Percentiles rank a stretch among this genome's conserved stretches.
phyloP scores from a whole-genome alignment of 441 rosid genomes.

The Corymbia citriodora region DNA sequence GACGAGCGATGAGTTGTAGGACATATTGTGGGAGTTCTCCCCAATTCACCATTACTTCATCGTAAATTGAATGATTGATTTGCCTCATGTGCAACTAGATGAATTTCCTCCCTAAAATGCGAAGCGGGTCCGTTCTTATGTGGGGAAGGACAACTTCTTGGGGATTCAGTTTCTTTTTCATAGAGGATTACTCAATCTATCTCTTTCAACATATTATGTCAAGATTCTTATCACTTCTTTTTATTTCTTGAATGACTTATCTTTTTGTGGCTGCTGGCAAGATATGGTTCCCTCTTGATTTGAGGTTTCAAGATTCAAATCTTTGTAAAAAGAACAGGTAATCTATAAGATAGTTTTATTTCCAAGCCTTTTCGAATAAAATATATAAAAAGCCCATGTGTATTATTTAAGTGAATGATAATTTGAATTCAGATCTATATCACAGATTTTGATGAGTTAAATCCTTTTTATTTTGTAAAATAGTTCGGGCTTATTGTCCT shows the following conservation, averaged over 20 bases:
- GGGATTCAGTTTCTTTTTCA: too few relatives aligned
- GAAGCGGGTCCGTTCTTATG: not conserved
- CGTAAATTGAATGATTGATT: not conserved
- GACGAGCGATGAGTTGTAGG: not conserved
- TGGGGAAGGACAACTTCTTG: too few relatives aligned
- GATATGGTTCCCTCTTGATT: not conserved
- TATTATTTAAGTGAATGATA: not conserved
- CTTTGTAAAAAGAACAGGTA: not conserved
- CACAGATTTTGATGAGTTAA: too few relatives aligned
- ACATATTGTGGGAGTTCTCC: not conserved
- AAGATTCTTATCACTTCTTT: not conserved
- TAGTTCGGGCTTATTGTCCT: too few relatives aligned
- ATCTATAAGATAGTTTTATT: not conserved
- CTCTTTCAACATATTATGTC: not conserved
- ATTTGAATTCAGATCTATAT: too few relatives aligned
- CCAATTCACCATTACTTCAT: not conserved
- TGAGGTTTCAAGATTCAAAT: not conserved
- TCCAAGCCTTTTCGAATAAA: not conserved
- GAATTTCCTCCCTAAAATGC: not conserved
- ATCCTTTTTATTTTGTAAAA: too few relatives aligned
- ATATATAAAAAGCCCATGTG: not conserved
- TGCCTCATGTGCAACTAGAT: not conserved
- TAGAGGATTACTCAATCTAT: too few relatives aligned
- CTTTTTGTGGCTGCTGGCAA: not conserved
- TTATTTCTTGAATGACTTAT: not conserved